phyloP scores from a whole-genome alignment of 2,329 filamentous ascomycete genomes.

The Aspergillus fumigatiaffinis region DNA sequence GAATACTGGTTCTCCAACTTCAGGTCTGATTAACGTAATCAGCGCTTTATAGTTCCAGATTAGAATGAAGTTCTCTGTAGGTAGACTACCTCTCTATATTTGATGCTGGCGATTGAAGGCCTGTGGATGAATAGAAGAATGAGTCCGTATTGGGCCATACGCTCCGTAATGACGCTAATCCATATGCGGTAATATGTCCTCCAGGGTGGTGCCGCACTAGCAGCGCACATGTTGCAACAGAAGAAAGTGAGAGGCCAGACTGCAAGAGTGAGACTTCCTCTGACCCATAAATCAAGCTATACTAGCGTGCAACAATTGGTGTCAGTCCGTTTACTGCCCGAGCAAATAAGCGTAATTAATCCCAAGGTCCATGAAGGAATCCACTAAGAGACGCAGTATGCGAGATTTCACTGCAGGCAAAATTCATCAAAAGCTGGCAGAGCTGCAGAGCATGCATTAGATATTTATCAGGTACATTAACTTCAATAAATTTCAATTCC shows the following conservation, averaged over 20 bases:
- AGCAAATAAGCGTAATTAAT: background rate
- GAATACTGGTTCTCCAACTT: background rate
- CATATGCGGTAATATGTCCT: background rate
- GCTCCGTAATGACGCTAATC: too few relatives aligned
- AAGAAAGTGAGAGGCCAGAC: background rate
- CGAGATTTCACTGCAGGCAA: background rate
- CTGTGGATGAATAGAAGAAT: background rate
- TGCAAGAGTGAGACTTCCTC: too few relatives aligned
- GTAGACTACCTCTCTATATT: background rate
- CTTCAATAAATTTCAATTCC: too few relatives aligned
- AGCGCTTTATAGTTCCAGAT: background rate
- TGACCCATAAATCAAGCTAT: background rate
- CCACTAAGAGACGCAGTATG: background rate
- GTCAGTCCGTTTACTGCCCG: background rate
- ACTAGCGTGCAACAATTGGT: background rate
- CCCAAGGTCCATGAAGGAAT: background rate
- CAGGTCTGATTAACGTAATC: too few relatives aligned
- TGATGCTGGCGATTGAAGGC: background rate
- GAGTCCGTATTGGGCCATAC: background rate
- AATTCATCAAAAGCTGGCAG: too few relatives aligned
- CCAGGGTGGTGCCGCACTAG: background rate
- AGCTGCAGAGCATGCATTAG: too few relatives aligned
- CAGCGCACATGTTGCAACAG: background rate
- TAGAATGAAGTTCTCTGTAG: too few relatives aligned
- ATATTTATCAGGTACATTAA: too few relatives aligned